These are phyloP conservation scores for Monilinia polystroma DNA, from an alignment of 2,329 filamentous ascomycete genomes.

Conservation along the genomic window DNA sequence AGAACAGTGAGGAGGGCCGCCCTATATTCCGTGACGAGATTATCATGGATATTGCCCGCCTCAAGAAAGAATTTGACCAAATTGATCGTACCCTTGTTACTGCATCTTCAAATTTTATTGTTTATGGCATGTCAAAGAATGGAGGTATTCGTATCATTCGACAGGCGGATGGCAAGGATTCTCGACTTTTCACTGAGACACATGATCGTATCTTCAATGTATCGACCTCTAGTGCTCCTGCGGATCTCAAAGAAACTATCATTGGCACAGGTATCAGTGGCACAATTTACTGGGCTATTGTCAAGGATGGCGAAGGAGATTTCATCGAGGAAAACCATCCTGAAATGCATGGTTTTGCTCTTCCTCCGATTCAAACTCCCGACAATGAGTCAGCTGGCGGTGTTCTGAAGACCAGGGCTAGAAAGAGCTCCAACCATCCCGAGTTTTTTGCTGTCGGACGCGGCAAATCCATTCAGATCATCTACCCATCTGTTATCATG, in stretches of 20 bases:
- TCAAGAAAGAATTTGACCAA: conserved; percentile 98
- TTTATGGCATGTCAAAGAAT: conserved; percentile 90
- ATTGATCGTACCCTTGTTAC: conserved; percentile 91
- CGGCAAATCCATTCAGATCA: conserved; percentile 92
- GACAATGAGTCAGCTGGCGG: conserved; percentile 91
- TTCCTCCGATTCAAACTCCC: conserved; percentile 80
- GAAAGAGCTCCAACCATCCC: conserved; percentile 82
- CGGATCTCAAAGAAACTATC: conserved; percentile 71
- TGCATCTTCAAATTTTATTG: conserved; percentile 86
- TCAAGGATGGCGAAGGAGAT: conserved; percentile 75
- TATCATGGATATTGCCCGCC: conserved; percentile 86
- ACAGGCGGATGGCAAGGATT: conserved; percentile 88
- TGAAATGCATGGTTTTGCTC: conserved; percentile 82
- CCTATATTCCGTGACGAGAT: conserved; percentile 72
- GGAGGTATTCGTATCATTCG: conserved; percentile 90
- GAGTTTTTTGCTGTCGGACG: conserved; percentile 95
- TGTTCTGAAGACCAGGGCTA: conserved; percentile 91
- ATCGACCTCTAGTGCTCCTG: conserved; percentile 69
- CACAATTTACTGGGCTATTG: conserved; percentile 91
- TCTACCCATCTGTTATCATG: conserved; percentile 66
- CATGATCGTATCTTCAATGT: conserved; percentile 96
- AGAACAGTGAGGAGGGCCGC: conserved; percentile 55
- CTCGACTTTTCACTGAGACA: conserved; percentile 86
- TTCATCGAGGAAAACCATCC: conserved; percentile 75
- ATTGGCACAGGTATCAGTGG: conserved; percentile 93